Evolutionary conservation across 2,329 filamentous ascomycete species (phyloP), one percentile per base, ranked within the genome.

Genomic region (Juglanconis oblonga): DNA sequence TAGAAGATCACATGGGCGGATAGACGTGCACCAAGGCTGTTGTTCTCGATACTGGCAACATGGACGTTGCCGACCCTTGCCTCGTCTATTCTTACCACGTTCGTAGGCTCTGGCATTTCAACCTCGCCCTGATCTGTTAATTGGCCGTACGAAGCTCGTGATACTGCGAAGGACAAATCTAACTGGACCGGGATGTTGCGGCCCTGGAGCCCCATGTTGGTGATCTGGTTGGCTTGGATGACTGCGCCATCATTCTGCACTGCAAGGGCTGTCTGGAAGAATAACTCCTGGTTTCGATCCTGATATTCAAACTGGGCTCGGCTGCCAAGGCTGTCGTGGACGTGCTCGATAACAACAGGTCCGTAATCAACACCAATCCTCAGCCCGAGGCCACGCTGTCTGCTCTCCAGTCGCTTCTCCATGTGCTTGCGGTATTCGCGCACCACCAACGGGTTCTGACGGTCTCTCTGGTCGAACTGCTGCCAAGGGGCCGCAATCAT

Each of bases 81-180:
- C 8, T 7, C 29, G 7, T 49, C 2, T 29, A 9, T 2, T 10
- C 7, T 31, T 10, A 63, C 17, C 5, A 11, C 24, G 17, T 67
- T 67, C 6, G 48, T 10, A 38, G 55, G 57, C 10, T 36, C 32
- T 3, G 65, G 65, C 40, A 67, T 62, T 0, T 45, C 38, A 4
- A 67, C 60, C 7, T 48, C 64, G 24, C 65, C 65, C 29, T 64
- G 56, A 24, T 67, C 65, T 1, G 65, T 67, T 10, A 67, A 61
- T 17, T 67, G 65, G 0, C 65, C 65, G 35, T 67, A 67, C 5
- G 65, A 66, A 8, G 65, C 65, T 14, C 65, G 58, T 3, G 66
- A 64, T 2, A 67, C 64, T 36, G 65, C 64, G 3, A 60, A 53
- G 3, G 47, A 35, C 7, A 66, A 10, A 7, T 53, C 36, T 1